A percentile compares a stretch with the other conserved stretches of the same genome.
Conservation (phyloP, 305 asterid species). For the Fraxinus ornus region DNA sequence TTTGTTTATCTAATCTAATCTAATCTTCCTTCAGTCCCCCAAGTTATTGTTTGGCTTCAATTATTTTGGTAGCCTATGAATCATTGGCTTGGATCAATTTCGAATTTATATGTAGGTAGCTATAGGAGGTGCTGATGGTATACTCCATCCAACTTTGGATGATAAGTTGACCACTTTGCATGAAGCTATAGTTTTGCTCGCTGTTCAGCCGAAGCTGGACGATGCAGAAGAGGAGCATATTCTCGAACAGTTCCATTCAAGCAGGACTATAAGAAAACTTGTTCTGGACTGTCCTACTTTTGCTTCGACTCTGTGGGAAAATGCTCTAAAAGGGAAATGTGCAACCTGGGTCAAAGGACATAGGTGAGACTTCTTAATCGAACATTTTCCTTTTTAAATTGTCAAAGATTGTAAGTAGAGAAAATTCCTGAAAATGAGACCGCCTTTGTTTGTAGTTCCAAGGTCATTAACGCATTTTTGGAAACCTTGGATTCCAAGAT, state of each 20-base stretch:
- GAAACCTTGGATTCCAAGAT: constrained; percentile 58
- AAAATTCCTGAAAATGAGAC: constrained; percentile 1
- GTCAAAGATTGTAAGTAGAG: background rate
- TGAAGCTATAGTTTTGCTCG: constrained; percentile 64
- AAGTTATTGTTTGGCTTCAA: background rate
- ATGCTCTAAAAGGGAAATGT: constrained; percentile 72
- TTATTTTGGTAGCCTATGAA: background rate
- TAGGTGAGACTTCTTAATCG: constrained; percentile 45
- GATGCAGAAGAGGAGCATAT: constrained; percentile 61
- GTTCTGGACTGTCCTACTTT: constrained; percentile 73
- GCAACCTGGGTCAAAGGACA: constrained; percentile 73
- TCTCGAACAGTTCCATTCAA: constrained; percentile 77
- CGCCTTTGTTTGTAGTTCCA: constrained; percentile 44
- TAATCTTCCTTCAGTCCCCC: background rate
- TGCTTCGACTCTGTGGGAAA: constrained; percentile 73
- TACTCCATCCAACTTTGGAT: constrained; percentile 62
- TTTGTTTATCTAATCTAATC: background rate
- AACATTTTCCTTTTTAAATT: background rate
- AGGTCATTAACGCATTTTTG: constrained; percentile 61
- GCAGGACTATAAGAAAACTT: constrained; percentile 76
- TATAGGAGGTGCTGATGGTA: constrained; percentile 65
- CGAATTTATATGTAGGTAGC: constrained; percentile 47
- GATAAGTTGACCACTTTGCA: constrained; percentile 55
- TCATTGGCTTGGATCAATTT: background rate
- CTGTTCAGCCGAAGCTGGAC: constrained; percentile 57